Evolutionary conservation across 1,284 basidiomycete genomes (phyloP), one percentile per base, ranked within the genome.

Genomic region (Trichosporon sp.): DNA sequence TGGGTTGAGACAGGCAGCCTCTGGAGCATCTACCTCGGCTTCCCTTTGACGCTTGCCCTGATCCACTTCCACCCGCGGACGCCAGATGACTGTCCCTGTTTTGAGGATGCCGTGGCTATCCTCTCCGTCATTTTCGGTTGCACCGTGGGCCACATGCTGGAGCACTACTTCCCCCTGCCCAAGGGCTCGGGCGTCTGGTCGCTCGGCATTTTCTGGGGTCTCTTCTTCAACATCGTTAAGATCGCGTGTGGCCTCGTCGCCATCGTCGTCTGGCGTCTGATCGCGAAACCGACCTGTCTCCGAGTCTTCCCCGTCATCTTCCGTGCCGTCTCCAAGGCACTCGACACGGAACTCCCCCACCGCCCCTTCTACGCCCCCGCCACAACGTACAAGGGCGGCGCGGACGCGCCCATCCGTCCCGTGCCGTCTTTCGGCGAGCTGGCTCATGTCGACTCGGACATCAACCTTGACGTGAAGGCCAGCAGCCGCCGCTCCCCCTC

Each of bases 41-140:
- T 93, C 12, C 88, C 91, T 0, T 76, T 91, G 12, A 81, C 89
- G 68, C 85, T 96, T 8, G 85, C 93, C 1, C 84, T 93, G 59
- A 91, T 97, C 4, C 91, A 94, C 79, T 88, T 91, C 74, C 96
- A 98, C 80, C 95, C 96, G 0, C 92, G 95, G 78, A 93, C 93
- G 0, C 90, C 97, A 0, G 95, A 98, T 73, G 94, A 97, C 79
- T 98, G 96, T 78, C 97, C 96, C 0, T 98, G 96, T 84, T 99
- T 98, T 82, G 96, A 98, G 82, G 96, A 99, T 78, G 93, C 95
- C 4, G 96, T 98, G 69, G 95, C 96, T 0, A 92, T 96, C 77
- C 85, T 93, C 26, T 91, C 92, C 11, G 94, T 96, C 59, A 87
- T 93, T 14, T 86, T 92, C 68, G 96, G 96, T 19, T 86, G 88